phyloP scores from a whole-genome alignment of 106 monocot genomes.

The Apostasia shenzhenica region DNA sequence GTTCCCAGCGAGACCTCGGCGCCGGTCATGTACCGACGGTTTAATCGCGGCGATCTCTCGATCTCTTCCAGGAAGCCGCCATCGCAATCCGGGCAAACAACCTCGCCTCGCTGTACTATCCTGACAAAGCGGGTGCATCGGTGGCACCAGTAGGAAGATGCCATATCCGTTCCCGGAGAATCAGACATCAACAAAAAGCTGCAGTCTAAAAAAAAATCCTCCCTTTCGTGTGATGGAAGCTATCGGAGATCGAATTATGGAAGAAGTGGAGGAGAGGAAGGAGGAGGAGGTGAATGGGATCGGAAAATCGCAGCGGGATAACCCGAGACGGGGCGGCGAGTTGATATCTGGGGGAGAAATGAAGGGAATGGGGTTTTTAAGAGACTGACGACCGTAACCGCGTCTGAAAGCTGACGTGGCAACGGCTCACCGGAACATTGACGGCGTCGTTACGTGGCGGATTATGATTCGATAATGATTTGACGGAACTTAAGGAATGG shows the following conservation, averaged over 20 bases:
- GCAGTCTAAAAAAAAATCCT: not conserved
- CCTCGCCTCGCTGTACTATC: not conserved
- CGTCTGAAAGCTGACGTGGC: not conserved
- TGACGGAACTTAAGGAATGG: not conserved
- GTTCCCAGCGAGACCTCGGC: constrained; percentile 8
- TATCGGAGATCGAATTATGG: not conserved
- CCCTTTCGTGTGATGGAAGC: not conserved
- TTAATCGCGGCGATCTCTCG: constrained; percentile 11
- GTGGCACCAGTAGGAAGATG: not conserved
- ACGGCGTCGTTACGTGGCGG: not conserved
- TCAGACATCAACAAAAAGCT: not conserved
- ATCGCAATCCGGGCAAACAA: constrained; percentile 47
- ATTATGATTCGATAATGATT: not conserved
- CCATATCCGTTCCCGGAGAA: not conserved
- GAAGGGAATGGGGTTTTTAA: not conserved
- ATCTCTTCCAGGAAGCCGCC: constrained; percentile 53
- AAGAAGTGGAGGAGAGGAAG: not conserved
- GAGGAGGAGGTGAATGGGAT: too few relatives aligned
- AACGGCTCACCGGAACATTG: not conserved
- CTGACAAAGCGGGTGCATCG: constrained; percentile 3
- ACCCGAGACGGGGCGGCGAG: too few relatives aligned
- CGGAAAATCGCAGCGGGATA: too few relatives aligned
- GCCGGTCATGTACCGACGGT: constrained; percentile 1
- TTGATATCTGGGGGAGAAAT: too few relatives aligned
- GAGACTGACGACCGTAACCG: not conserved